Conservation (phyloP, 1,284 basidiomycete genomes). For the Malassezia nana region DNA sequence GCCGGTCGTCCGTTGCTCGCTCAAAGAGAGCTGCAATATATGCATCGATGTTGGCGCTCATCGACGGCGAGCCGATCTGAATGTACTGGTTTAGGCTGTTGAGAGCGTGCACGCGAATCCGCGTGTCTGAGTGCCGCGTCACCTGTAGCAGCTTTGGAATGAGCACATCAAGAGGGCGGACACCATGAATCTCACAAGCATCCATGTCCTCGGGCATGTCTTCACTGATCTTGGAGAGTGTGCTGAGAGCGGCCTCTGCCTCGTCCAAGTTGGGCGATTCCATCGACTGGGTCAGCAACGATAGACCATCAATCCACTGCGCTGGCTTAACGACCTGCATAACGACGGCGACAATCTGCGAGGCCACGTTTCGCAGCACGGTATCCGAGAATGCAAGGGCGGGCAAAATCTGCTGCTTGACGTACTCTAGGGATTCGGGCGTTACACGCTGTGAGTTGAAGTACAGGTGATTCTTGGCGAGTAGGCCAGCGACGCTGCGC, state of each 20-base stretch:
- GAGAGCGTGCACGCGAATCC: conserved; percentile 86
- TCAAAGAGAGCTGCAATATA: conserved; percentile 91
- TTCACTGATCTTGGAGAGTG: conserved; percentile 89
- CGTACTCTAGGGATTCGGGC: conserved; percentile 38
- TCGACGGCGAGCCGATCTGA: conserved; percentile 60
- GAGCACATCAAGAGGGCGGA: conserved; percentile 41
- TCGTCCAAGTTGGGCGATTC: conserved; percentile 31
- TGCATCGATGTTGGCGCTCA: conserved; percentile 73
- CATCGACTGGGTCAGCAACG: conserved; percentile 36
- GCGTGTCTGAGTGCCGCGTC: conserved; percentile 65
- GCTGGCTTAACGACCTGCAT: conserved; percentile 40
- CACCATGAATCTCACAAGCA: conserved; percentile 64
- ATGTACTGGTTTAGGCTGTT: conserved; percentile 90
- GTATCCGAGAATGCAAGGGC: conserved; percentile 38
- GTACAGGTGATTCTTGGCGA: conserved; percentile 80
- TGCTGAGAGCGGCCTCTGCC: conserved; percentile 71
- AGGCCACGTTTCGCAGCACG: conserved; percentile 44
- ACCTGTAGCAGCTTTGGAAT: conserved; percentile 73
- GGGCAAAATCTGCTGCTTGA: conserved; percentile 42
- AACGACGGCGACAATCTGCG: conserved; percentile 45
- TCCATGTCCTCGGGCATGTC: conserved; percentile 93
- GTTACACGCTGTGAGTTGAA: conserved; percentile 34
- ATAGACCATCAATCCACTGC: conserved; percentile 41
- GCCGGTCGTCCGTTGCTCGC: conserved; percentile 80
- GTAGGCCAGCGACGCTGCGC: conserved; percentile 85